Base-by-base conservation (phyloP, 441 rosid genomes). In the Populus hybrid region DNA sequence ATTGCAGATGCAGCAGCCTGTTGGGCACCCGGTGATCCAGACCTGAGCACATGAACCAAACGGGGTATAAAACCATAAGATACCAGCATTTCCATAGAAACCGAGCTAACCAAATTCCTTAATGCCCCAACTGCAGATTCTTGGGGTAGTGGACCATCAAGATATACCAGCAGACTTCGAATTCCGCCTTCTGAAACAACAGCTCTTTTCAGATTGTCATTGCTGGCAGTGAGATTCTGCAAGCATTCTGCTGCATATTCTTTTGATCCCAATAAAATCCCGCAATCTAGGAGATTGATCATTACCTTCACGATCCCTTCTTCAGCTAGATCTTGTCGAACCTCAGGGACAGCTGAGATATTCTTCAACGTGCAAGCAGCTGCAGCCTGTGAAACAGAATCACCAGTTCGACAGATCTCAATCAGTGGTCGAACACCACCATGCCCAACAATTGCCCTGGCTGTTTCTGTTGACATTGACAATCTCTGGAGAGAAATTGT, bases 181-280 rank as follows among this genome's bases (percentile, higher is more conserved):
- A 89, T 67, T 64, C 99, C 99, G 10, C 94, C 90, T 86, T 95
- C 98, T 1, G 90, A 82, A 74, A 90, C 70, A 12, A 92, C 95
- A 1, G 82, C 78, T 80, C 94, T 88, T 74, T 89, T 83, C 24
- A 93, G 83, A 80, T 82, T 82, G 78, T 93, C 98, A 21, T 90
- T 93, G 83, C 90, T 86, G 1, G 93, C 85, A 8, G 99, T 92
- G 85, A 95, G 94, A 82, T 93, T 89, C 87, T 93, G 98, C 87
- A 95, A 85, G 87, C 97, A 93, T 80, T 95, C 98, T 0, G 99
- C 94, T 3, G 99, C 98, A 67, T 92, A 91, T 69, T 95, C 99
- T 84, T 89, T 93, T 26, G 97, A 84, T 72, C 97, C 95, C 34
- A 90, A 71, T 70, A 92, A 72, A 73, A 95, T 89, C 75, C 99